Base-by-base conservation (phyloP, 176 grass and related monocot species). In the Metroxylon sagu region DNA sequence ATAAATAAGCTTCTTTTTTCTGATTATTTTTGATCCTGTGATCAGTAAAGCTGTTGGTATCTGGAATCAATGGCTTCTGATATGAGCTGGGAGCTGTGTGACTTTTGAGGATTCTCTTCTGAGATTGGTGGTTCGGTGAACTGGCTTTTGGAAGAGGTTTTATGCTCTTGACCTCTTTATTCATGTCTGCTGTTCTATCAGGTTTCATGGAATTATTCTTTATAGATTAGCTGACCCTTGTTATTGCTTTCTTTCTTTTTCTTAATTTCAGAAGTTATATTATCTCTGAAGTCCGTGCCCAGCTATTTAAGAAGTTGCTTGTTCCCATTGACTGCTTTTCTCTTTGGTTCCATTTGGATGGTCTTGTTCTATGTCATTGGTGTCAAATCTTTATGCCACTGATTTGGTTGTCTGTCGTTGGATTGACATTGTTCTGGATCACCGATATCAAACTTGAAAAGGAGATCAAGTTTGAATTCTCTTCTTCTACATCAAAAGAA, bases 101-200 rank as follows among this genome's bases (percentile, higher is more conserved):
- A 25, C 66, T 53, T 69, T 57, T 60, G 56, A 59, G 55, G 68
- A 52, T 50, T 59, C 56, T 59, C 56, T 59, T 26, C 7, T 59
- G 4, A 8, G 23, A 50, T 50, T 59, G 25, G 39, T 17, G 14
- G 19, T 27, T 71, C 28, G 16, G 27, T 16, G 27, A 39, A 39
- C 26, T 39, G 28, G 52, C 21, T 43, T 26, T 43, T 68, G 48
- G 48, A 15, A 29, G 51, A 28, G 25, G 7, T 17, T 29, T 39
- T 18, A 25, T 68, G 12, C 52, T 31, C 50, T 3, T 16, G 18
- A 39, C 30, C 54, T 17, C n/a, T 3, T 29, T 51, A 18, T 4
- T 29, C 14, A 25, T 54, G 26, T 29, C 16, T 65, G 62, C 43
- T 65, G 60, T 5, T 49, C 19, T 4, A 53, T n/a, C 6, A n/a